Conservation (phyloP, 2,329 filamentous ascomycete genomes). For the Stromatinia cepivora region DNA sequence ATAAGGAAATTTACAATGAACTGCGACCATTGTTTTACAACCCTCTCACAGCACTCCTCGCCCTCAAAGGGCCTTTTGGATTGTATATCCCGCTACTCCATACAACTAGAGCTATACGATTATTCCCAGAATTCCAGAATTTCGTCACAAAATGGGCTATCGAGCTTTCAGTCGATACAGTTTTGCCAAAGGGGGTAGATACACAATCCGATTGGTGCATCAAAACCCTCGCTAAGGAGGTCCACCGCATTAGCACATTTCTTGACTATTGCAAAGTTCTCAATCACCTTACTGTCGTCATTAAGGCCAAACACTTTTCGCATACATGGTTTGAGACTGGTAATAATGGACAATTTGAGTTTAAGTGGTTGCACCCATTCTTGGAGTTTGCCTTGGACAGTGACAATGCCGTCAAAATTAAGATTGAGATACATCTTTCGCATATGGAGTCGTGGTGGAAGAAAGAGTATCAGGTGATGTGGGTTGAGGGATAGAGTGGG, state of each 20-base stretch:
- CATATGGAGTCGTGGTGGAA: neutral
- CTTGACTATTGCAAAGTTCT: neutral
- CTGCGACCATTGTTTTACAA: neutral
- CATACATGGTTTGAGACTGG: neutral
- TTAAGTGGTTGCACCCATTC: neutral
- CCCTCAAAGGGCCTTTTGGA: neutral
- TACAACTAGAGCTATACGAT: neutral
- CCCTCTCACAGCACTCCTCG: neutral
- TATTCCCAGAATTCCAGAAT: neutral
- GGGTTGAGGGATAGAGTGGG: neutral
- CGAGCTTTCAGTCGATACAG: neutral
- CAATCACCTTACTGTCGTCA: neutral
- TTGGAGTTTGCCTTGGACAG: neutral
- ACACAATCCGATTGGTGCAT: neutral
- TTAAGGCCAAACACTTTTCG: neutral
- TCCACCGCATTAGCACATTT: neutral
- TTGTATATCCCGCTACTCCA: neutral
- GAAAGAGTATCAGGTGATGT: neutral
- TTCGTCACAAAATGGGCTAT: neutral
- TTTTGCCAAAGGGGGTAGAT: neutral
- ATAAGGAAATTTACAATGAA: neutral
- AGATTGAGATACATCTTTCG: neutral
- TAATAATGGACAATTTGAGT: neutral
- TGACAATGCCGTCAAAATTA: neutral
- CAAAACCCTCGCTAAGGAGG: neutral